Conservation (phyloP, 2,329 filamentous ascomycete species). For the Colletotrichum tofieldiae region DNA sequence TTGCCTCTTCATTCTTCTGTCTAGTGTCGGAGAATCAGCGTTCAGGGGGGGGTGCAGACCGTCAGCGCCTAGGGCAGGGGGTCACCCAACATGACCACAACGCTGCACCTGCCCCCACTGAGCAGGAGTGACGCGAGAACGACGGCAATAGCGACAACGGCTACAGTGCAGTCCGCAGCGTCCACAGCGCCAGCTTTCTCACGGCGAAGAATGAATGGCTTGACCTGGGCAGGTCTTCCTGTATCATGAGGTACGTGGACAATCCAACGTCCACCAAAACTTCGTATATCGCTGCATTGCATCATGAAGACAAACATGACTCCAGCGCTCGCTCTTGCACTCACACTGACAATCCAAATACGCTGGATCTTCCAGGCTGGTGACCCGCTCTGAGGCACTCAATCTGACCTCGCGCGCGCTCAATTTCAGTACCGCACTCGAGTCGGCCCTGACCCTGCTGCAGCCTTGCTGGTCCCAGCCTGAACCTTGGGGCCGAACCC, state of each 20-base stretch:
- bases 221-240: slow-evolving; percentile 13
- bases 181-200: neutral
- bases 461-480: slow-evolving; percentile 14
- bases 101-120: neutral
- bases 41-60: neutral
- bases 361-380: neutral
- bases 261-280: slow-evolving; percentile 13
- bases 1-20: neutral
- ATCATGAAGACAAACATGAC: slow-evolving; percentile 12
- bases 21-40: neutral
- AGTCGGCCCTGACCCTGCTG: slow-evolving; percentile 30
- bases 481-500: slow-evolving; percentile 23
- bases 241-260: neutral
- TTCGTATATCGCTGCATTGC: neutral
- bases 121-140: slow-evolving; percentile 11
- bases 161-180: neutral
- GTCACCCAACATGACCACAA: slow-evolving; percentile 20
- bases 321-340: slow-evolving; percentile 16
- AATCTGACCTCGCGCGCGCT: neutral
- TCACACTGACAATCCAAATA: neutral
- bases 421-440: neutral
- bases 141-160: neutral
- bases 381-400: neutral
- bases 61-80: slow-evolving; percentile 7
- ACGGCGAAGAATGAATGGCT: neutral